Evolutionary conservation across 208 protist species (phyloP), one percentile per base, ranked within the genome.

Genomic region (Trypanosoma conorhini): DNA sequence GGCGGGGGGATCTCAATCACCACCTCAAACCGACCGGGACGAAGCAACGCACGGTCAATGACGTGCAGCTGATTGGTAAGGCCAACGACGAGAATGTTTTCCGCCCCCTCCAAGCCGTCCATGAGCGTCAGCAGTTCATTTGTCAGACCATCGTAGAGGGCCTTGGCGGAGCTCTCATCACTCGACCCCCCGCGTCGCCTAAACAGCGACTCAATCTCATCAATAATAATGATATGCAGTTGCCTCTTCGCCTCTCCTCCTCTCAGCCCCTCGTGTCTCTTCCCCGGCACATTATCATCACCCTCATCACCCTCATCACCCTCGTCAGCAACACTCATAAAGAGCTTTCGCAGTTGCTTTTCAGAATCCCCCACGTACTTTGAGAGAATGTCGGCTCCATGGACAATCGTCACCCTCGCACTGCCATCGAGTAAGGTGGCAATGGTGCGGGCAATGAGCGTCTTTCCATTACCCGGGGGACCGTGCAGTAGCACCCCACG

Each of bases 41-140:
- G 91, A 5, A 99, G 82, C 35, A 99, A 91, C 38, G 99, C 99
- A 54, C 99, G 98, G 79, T 99, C 99, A 65, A 99, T 99, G 76
- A 99, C 86, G 79, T 99, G 99, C 35, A 93, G 85, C 42, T 98
- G 80, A 80, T 99, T 99, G 13, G 99, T 99, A 98, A 99, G 99
- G 70, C 98, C 99, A 76, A 99, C 99, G 21, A 99, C 77, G 0
- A 99, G 85, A 40, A 99, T 98, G 83, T 99, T 99, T 88, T 99
- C 99, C 22, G 92, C 72, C n/a, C 95, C 85, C 52, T 99, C 97
- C 7, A 99, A 98, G 80, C 99, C 98, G 72, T 99, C 97, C 62
- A 99, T 99, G 85, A 99, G 99, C 38, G 98, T 95, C 42, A 99
- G 93, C 5, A 99, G 93, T 88, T 99, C 99, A 86, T 99, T 99